A percentile compares a stretch with the other conserved stretches of the same genome.
These are phyloP conservation scores for Ceratobasidium sp. DNA, from an alignment of 1,284 basidiomycete species.

Conservation along the genomic window DNA sequence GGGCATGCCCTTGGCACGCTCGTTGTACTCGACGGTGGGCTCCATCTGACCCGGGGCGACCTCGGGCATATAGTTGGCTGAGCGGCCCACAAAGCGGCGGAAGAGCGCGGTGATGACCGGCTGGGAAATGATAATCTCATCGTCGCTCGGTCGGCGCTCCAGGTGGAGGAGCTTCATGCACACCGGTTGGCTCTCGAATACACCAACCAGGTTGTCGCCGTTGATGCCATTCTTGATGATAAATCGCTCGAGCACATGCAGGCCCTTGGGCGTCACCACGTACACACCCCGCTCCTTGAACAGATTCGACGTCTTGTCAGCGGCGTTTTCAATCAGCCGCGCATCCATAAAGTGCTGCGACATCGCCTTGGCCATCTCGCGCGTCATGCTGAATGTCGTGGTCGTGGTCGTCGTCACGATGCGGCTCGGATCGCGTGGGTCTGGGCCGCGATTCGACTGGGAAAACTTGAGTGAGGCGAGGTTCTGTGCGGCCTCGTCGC, in stretches of 20 bases:
- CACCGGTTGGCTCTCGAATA: conserved; percentile 93
- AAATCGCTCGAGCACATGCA: conserved; percentile 98
- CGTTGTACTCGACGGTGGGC: conserved; percentile 75
- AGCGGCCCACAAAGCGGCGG: conserved; percentile 88
- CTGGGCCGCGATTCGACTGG: conserved; percentile 96
- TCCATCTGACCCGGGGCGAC: conserved; percentile 58
- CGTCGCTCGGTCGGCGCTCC: conserved; percentile 89
- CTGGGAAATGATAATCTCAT: conserved; percentile 96
- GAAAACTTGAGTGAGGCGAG: conserved; percentile 97
- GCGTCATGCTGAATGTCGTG: conserved; percentile 99
- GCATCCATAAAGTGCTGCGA: conserved; percentile 99
- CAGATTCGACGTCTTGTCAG: conserved; percentile 82
- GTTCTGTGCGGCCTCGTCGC: conserved; percentile 94
- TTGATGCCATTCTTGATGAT: conserved; percentile 99
- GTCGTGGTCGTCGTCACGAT: conserved; percentile 99
- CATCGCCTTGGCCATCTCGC: conserved; percentile 99
- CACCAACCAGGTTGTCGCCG: conserved; percentile 87
- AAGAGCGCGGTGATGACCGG: conserved; percentile 94
- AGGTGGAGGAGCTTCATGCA: conserved; percentile 98
- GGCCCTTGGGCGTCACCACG: conserved; percentile 94
- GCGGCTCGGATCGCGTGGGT: conserved; percentile 95
- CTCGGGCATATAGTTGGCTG: conserved; percentile 71
- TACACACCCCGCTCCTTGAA: conserved; percentile 99
- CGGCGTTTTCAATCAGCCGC: conserved; percentile 94
- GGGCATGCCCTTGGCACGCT: conserved; percentile 77